A percentile compares a stretch with the other conserved stretches of the same genome.
Evolutionary conservation across 768 basidiomycete species (phyloP).

Genomic region (Phlebiopsis flavidoalba): DNA sequence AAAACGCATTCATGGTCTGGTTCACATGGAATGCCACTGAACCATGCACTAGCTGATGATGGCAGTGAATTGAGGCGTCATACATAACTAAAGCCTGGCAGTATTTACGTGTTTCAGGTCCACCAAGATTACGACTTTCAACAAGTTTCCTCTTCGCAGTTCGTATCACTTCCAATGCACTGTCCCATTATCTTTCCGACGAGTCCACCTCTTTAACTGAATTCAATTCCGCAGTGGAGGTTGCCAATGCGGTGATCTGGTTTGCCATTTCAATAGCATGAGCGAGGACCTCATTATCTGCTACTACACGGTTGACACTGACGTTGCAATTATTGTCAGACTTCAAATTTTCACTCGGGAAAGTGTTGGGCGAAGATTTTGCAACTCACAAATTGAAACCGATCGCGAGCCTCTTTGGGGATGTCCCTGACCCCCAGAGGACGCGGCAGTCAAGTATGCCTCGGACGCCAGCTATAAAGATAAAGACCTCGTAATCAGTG

Average conservation of each 20-base stretch:
- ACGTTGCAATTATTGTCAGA: neutral
- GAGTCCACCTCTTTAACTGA: conserved; percentile 19
- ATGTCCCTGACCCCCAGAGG: too few species aligned
- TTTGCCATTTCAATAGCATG: conserved; percentile 59
- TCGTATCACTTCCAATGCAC: conserved; percentile 59
- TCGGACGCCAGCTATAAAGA: conserved; percentile 59
- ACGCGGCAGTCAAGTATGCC: conserved; percentile 62
- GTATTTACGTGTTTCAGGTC: neutral
- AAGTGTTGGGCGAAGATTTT: conserved; percentile 26
- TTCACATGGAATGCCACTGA: too few species aligned
- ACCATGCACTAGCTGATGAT: too few species aligned
- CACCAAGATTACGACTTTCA: neutral
- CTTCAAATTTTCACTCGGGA: neutral
- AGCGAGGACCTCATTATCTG: conserved; percentile 45
- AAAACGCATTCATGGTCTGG: too few species aligned
- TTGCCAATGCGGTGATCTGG: conserved; percentile 35
- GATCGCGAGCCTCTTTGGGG: conserved; percentile 60
- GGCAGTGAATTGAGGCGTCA: too few species aligned
- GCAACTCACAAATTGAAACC: conserved; percentile 74
- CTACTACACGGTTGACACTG: conserved; percentile 70
- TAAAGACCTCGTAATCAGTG: neutral
- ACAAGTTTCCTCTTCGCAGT: conserved; percentile 64
- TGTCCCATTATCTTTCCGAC: conserved; percentile 28
- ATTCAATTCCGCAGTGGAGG: conserved; percentile 25
- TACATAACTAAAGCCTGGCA: neutral